These are phyloP conservation scores for Bimuria novae-zelandiae DNA, from an alignment of 2,329 filamentous ascomycete species.

Conservation along the genomic window DNA sequence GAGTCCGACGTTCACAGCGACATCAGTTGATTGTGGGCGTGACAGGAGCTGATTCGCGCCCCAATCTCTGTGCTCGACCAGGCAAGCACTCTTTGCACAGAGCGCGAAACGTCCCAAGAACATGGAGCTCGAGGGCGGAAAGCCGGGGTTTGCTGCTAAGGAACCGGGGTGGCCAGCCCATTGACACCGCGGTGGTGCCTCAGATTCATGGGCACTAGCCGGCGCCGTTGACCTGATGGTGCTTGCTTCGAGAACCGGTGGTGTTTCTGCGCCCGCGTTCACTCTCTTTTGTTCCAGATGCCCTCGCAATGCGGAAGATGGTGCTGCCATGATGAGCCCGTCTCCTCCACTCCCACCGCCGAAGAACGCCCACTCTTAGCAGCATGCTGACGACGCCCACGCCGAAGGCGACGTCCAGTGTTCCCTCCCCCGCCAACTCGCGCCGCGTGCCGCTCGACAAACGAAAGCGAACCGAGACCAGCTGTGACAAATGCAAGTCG, in stretches of 20 bases:
- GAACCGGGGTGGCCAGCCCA: not conserved
- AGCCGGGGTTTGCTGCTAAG: not conserved
- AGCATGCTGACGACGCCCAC: conserved; percentile 5
- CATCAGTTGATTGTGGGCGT: no score
- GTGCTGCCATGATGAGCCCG: not conserved
- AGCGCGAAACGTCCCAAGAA: not conserved
- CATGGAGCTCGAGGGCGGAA: not conserved
- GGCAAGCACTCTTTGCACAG: not conserved
- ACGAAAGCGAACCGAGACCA: conserved; percentile 52
- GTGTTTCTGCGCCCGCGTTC: not conserved
- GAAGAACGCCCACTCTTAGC: not conserved
- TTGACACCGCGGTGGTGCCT: conserved; percentile 1
- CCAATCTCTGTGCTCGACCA: not conserved
- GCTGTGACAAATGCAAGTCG: conserved; percentile 54
- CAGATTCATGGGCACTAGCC: conserved; percentile 5
- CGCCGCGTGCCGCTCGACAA: conserved; percentile 50
- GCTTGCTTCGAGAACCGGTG: not conserved
- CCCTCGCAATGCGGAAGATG: not conserved
- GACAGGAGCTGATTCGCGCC: no score
- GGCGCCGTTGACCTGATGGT: not conserved
- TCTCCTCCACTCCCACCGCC: not conserved
- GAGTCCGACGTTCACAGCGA: no score
- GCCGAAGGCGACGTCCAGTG: conserved; percentile 20
- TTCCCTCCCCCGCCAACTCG: conserved; percentile 29
- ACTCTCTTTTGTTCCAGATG: not conserved